Base-by-base conservation (phyloP, 2,329 filamentous ascomycete species). In the Penicillium thymicola region DNA sequence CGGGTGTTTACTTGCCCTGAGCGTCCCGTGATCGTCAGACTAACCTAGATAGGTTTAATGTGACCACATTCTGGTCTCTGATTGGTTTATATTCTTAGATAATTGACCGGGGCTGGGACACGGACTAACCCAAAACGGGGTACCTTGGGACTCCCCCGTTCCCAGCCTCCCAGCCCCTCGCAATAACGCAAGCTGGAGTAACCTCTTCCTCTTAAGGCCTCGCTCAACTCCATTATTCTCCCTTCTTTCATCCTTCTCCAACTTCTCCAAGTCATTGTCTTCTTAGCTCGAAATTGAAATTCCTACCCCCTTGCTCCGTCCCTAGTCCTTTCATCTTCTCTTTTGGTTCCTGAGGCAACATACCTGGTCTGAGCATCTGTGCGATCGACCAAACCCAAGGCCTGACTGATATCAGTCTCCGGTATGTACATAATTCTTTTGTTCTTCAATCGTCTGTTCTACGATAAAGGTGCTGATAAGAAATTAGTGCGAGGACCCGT, bases 141-240 rank as follows among this genome's bases (percentile, higher is more conserved):
- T 51, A 42, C 37, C 32, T 59, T 62, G 45, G 45, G 54, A 60
- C 58, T 59, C 37, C 18, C 53, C 62, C 55, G 61, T 64, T 65
- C 62, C 64, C 64, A 66, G 64, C 63, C 64, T 62, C 62, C 62
- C 62, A 64, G 60, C 61, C 64, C 60, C 61, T 51, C 54, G 43
- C 54, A 56, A 46, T 56, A 56, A 51, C 34, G 41, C 54, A 21
- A 40, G 41, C 36, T 52, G 41, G 40, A 51, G 47, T 52, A 51
- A 52, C 48, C 61, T 64, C 61, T 61, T 64, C 62, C 62, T 52
- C 50, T 57, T 57, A 65, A 60, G 61, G 59, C 61, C 61, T 61
- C 59, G 57, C 28, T 36, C 30, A 55, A 49, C 58, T 53, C 55
- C 57, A 48, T 55, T 51, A 53, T 58, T 45, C 55, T 49, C 40